These are phyloP conservation scores for Aureobasidium sp. DNA, from an alignment of 2,329 filamentous ascomycete genomes.

Conservation along the genomic window DNA sequence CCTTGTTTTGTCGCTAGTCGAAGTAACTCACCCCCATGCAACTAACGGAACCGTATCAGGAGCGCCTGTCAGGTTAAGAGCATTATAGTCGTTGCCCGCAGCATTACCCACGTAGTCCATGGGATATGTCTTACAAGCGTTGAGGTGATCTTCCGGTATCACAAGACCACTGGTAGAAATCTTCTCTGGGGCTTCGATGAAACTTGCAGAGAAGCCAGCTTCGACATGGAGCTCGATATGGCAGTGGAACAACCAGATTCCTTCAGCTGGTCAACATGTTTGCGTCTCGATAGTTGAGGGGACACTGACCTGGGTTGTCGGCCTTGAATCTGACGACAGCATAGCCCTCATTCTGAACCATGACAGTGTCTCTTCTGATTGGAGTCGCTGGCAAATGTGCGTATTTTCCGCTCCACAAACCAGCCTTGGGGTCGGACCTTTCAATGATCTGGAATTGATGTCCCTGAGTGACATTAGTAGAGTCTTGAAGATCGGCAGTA, in stretches of 20 bases:
- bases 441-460: constrained; percentile 27
- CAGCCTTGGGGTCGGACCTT: constrained; percentile 21
- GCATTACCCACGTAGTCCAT: constrained; percentile 61
- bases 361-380: constrained; percentile 31
- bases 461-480: constrained; percentile 19
- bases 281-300: background rate
- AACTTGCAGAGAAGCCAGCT: constrained; percentile 6
- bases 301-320: constrained; percentile 32
- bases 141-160: constrained; percentile 58
- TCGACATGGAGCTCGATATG: constrained; percentile 22
- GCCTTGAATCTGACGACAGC: constrained; percentile 31
- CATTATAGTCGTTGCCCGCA: constrained; percentile 59
- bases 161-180: constrained; percentile 46
- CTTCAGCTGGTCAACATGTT: background rate
- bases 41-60: background rate
- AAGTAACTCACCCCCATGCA: constrained; percentile 3
- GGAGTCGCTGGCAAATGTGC: constrained; percentile 22
- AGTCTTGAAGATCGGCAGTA: background rate
- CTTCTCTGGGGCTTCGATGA: constrained; percentile 37
- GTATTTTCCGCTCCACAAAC: constrained; percentile 18
- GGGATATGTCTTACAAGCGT: constrained; percentile 49
- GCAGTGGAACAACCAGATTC: constrained; percentile 35
- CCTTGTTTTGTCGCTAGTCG: too few species aligned
- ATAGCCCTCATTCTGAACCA: constrained; percentile 32
- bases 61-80: constrained; percentile 54